A percentile compares a stretch with the other conserved stretches of the same genome.
Evolutionary conservation across 73 alveolate genomes (phyloP).

Genomic region (Paramecium pentaurelia): DNA sequence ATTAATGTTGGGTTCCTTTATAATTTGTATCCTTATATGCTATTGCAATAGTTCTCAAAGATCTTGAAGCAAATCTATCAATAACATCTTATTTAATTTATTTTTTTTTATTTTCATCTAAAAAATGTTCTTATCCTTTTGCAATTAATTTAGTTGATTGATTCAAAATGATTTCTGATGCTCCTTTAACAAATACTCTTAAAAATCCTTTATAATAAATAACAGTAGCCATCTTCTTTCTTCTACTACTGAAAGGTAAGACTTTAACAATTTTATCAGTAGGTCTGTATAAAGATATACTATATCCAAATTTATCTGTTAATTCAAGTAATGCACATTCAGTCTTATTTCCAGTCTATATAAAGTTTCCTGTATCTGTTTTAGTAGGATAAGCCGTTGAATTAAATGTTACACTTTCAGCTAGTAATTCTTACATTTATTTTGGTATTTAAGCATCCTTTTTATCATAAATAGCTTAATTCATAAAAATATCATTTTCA

Average conservation of each 20-base stretch:
- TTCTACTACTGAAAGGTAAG: constrained; percentile 79
- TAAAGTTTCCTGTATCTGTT: constrained; percentile 22
- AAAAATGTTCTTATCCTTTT: constrained; percentile 60
- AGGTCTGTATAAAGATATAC: constrained; percentile 46
- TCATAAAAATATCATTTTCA: constrained; percentile 46
- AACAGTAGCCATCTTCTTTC: constrained; percentile 90
- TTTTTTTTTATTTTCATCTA: constrained; percentile 58
- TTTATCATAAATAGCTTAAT: constrained; percentile 28
- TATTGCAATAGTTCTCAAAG: constrained; percentile 78
- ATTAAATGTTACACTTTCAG: constrained; percentile 58
- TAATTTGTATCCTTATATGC: constrained; percentile 75
- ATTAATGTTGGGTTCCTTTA: constrained; percentile 46
- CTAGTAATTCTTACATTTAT: constrained; percentile 48
- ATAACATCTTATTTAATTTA: constrained; percentile 61
- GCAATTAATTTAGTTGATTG: constrained; percentile 63
- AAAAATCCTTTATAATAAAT: constrained; percentile 40
- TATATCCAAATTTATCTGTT: constrained; percentile 56
- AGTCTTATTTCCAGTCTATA: constrained; percentile 57
- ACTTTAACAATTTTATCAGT: constrained; percentile 61
- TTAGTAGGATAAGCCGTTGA: constrained; percentile 57
- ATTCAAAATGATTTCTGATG: constrained; percentile 72
- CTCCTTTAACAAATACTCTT: constrained; percentile 82
- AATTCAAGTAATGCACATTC: constrained; percentile 66
- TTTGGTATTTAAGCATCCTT: constrained; percentile 22
- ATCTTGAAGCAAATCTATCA: constrained; percentile 69